A percentile compares a stretch with the other conserved stretches of the same genome.
phyloP scores from a whole-genome alignment of 2,329 filamentous ascomycete genomes.

The Leptographium radiaticola region DNA sequence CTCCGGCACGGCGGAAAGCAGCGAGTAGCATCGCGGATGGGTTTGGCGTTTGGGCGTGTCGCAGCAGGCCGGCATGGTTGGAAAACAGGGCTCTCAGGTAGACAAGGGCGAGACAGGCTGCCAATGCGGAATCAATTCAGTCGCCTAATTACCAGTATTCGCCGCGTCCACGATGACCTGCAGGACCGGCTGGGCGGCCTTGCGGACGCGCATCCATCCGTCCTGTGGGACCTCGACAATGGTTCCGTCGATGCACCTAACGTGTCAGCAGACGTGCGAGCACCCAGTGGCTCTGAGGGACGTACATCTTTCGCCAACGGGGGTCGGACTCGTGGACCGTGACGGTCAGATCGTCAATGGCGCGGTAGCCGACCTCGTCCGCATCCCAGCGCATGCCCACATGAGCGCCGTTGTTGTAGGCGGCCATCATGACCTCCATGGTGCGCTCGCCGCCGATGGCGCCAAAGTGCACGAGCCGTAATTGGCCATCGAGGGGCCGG shows the following conservation, averaged over 20 bases:
- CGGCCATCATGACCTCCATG: constrained; percentile 63
- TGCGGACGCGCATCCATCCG: constrained; percentile 57
- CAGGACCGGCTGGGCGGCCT: constrained; percentile 28
- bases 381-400: constrained; percentile 33
- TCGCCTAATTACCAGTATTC: neutral
- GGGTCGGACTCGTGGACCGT: constrained; percentile 53
- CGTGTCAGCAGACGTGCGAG: neutral
- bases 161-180: constrained; percentile 26
- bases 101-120: no score
- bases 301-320: constrained; percentile 61
- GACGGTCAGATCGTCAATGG: constrained; percentile 54
- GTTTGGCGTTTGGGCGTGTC: neutral
- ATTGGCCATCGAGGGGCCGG: constrained; percentile 53
- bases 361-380: constrained; percentile 54
- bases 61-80: neutral
- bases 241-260: constrained; percentile 73
- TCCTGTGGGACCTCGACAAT: constrained; percentile 61
- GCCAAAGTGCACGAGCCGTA: constrained; percentile 66
- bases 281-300: neutral
- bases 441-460: constrained; percentile 49
- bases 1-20: neutral
- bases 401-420: constrained; percentile 45
- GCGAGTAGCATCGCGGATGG: neutral
- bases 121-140: no score
- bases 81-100: neutral